phyloP scores from a whole-genome alignment of 768 basidiomycete species.

The Leccinum pellstonianum region DNA sequence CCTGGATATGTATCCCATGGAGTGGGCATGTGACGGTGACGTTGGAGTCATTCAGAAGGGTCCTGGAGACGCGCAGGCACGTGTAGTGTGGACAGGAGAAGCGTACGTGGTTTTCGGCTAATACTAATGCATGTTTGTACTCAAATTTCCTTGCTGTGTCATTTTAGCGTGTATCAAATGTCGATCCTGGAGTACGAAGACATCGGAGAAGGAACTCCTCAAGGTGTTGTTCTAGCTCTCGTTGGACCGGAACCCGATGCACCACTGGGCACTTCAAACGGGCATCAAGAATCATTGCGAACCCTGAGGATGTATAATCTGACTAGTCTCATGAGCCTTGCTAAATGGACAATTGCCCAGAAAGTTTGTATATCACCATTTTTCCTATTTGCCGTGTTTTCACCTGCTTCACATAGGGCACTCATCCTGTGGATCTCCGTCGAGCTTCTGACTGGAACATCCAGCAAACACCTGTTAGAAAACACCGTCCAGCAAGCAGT shows the following conservation, averaged over 20 bases:
- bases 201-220: constrained; percentile 55
- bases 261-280: constrained; percentile 31
- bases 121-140: background rate
- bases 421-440: constrained; percentile 59
- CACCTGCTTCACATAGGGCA: constrained; percentile 40
- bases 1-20: constrained; percentile 77
- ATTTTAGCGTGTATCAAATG: constrained; percentile 71
- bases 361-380: constrained; percentile 43
- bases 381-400: constrained; percentile 5
- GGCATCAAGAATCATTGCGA: constrained; percentile 55
- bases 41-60: constrained; percentile 48
- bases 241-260: constrained; percentile 63
- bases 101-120: constrained; percentile 43
- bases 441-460: constrained; percentile 50
- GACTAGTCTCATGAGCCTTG: constrained; percentile 68
- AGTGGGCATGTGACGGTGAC: constrained; percentile 50
- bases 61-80: constrained; percentile 68
- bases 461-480: constrained; percentile 45
- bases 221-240: constrained; percentile 76
- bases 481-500: constrained; percentile 53
- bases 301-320: constrained; percentile 82
- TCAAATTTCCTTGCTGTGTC: background rate
- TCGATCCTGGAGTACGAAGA: constrained; percentile 63
- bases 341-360: constrained; percentile 69
- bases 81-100: constrained; percentile 75